These are phyloP conservation scores for Huntiella omanensis DNA, from an alignment of 2,329 filamentous ascomycete genomes.

Conservation along the genomic window DNA sequence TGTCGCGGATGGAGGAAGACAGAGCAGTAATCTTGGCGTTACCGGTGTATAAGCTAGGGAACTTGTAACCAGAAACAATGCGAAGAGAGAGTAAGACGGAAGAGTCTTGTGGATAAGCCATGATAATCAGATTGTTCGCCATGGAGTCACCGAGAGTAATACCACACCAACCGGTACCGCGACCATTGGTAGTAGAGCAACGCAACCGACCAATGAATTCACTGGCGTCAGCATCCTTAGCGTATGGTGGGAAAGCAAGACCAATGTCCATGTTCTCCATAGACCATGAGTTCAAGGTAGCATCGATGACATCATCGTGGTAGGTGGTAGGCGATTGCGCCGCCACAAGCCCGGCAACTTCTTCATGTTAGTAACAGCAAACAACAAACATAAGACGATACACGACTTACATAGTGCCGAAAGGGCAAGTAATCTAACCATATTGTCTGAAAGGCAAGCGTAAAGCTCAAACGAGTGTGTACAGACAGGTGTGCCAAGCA, in stretches of 20 bases:
- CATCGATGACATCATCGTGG: slow-evolving; percentile 6
- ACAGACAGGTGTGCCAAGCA: too few relatives aligned
- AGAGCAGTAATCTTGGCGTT: slow-evolving; percentile 43
- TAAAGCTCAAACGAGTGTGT: too few relatives aligned
- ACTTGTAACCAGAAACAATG: slow-evolving; percentile 37
- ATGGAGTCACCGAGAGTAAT: slow-evolving; percentile 37
- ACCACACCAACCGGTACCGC: slow-evolving; percentile 36
- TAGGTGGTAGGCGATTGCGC: slow-evolving; percentile 7
- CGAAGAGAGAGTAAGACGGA: slow-evolving; percentile 38
- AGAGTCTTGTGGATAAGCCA: slow-evolving; percentile 35
- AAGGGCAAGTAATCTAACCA: too few relatives aligned
- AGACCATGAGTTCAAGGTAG: slow-evolving; percentile 8
- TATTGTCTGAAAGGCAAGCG: too few relatives aligned
- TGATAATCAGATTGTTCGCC: slow-evolving; percentile 36
- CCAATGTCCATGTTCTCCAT: slow-evolving; percentile 17
- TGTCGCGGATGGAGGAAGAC: slow-evolving; percentile 35
- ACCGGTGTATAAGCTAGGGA: slow-evolving; percentile 40
- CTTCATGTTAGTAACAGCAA: too few relatives aligned
- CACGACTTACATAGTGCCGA: too few relatives aligned
- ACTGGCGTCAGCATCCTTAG: slow-evolving; percentile 25
- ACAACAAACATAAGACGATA: too few relatives aligned
- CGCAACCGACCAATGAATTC: slow-evolving; percentile 44
- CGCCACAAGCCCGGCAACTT: slow-evolving; percentile 4
- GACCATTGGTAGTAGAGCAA: slow-evolving; percentile 13
- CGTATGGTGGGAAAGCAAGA: slow-evolving; percentile 32